Evolutionary conservation across 225 moss, liverwort and hornwort genomes (phyloP), one percentile per base, ranked within the genome.

Genomic region (Lunularia cruciata): DNA sequence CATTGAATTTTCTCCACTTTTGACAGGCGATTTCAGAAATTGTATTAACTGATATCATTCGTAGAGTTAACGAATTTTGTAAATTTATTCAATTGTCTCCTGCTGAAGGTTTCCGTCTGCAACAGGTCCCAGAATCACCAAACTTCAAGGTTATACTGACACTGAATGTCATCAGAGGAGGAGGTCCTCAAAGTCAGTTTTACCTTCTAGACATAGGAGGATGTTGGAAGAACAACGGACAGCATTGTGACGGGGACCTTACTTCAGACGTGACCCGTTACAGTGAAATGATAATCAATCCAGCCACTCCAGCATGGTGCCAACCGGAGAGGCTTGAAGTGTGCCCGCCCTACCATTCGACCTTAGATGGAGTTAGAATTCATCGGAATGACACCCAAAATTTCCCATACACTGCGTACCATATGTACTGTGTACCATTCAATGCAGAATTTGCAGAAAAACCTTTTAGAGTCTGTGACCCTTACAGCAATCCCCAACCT

Each of bases 221-320:
- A 22, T 94, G 94, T 74, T 94, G 94, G 94, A 94, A 94, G 67
- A 94, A 94, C 67, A 81, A 85, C 1, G 94, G 94, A 12, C 52
- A 68, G 26, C 36, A 65, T 4, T 94, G 94, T 63, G 80, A 91
- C 60, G 94, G 94, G 14, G 78, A 89, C 48, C 80, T 88, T 22
- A 79, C 84, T 35, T 72, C 81, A 27, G 94, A 94, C 55, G 91
- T 94, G 28, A 94, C 94, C n/a, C 86, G 91, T 36, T 94, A 94
- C 70, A 88, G 85, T 20, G 94, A 94, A 80, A 94, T 94, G 91
- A 89, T 94, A 69, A 91, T 94, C 76, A 94, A 94, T 64, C 94
- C 94, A 5, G 77, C 88, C 49, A 91, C 82, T 26, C 57, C 71
- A 9, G 47, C 75, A 12, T 86, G 86, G 86, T 94, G 94, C 82